Evolutionary conservation across 345 rosid genomes (phyloP).

Genomic region (Gossypioides kirkii): DNA sequence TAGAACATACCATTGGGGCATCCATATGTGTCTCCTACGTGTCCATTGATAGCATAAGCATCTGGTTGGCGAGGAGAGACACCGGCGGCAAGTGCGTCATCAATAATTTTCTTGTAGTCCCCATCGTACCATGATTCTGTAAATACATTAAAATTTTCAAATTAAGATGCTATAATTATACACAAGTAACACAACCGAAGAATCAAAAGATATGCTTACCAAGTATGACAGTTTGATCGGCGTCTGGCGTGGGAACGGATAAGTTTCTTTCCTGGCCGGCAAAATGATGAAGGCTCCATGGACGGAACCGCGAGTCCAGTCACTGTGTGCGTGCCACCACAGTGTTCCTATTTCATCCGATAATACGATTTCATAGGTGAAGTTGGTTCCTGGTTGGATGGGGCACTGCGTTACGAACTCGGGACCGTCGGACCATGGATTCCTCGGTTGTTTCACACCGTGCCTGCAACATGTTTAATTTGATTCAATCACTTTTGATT

Average conservation of each 20-base stretch:
- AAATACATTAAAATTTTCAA: background rate
- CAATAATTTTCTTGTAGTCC: conserved; percentile 2
- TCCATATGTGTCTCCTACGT: background rate
- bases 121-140: conserved; percentile 22
- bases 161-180: background rate
- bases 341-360: conserved; percentile 35
- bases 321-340: conserved; percentile 59
- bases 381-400: conserved; percentile 32
- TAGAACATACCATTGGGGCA: no score
- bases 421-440: background rate
- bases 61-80: no score
- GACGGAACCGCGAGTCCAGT: conserved; percentile 43
- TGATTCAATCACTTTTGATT: background rate
- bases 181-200: background rate
- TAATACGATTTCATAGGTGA: conserved; percentile 21
- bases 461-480: conserved; percentile 38
- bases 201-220: conserved; percentile 10
- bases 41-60: no score
- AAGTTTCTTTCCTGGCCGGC: conserved; percentile 21
- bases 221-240: conserved; percentile 28
- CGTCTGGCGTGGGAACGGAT: conserved; percentile 27
- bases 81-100: background rate
- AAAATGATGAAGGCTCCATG: conserved; percentile 34
- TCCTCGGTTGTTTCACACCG: conserved; percentile 36
- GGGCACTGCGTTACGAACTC: conserved; percentile 2